Base-by-base conservation (phyloP, 2,329 filamentous ascomycete species). In the Saccharata proteae region DNA sequence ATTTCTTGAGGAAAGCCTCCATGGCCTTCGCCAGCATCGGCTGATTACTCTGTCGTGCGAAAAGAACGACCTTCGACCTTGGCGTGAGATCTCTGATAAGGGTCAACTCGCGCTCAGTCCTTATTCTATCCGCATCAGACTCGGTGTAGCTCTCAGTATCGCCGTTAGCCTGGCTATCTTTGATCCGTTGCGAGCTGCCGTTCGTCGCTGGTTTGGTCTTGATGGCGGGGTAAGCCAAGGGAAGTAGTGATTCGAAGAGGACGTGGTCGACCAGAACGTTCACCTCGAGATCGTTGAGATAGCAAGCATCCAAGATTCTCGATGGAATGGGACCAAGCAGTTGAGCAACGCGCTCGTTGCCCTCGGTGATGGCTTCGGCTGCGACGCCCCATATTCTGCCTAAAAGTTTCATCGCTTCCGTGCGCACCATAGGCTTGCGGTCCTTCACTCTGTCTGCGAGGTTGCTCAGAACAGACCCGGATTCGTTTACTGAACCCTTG, bases 351-450 rank as follows among this genome's bases (percentile, higher is more conserved):
- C 69, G 64, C 43, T 93, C 83, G 44, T 88, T 80, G 10, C 82
- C 83, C 31, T 79, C 74, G 15, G 82, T 76, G 44, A 98, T 80
- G 45, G 93, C 86, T 12, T 84, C 82, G 12, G 78, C 74, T 9
- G 83, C 88, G 12, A 92, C 86, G n/a, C 83, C 86, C 90, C 90
- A 98, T 16, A 96, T 76, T 39, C 77, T 82, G 8, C 74, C 82
- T 2, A 96, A 63, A 6, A 92, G 66, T 30, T 76, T 78, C 72
- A 93, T 93, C 15, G 84, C 86, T 44, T 88, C 83, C 22, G 81
- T 75, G 35, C 88, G 80, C 8, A 98, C 82, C 24, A 72, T 65
- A 10, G 77, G 72, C 51, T 80, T 88, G 39, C 79, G 78, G 58
- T 98, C 92, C 44, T 86, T 84, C 42, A 83, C 84, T 40, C 90